Evolutionary conservation across 2,329 filamentous ascomycete genomes (phyloP), one percentile per base, ranked within the genome.

Genomic region (Knufia petricola): DNA sequence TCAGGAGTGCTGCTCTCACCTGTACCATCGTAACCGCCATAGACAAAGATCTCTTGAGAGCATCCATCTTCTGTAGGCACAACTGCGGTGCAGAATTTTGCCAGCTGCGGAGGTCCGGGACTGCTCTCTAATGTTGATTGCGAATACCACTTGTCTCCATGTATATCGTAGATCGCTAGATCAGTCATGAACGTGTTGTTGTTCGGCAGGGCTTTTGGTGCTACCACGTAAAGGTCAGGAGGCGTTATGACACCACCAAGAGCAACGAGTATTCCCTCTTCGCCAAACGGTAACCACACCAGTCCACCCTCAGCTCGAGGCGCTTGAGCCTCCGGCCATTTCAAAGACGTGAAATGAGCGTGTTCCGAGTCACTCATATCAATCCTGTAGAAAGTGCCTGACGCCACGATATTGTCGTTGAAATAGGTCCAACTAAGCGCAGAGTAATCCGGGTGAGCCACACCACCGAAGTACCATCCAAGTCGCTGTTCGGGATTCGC

Each of bases 401-500:
- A n/a, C n/a, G n/a, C n/a, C n/a, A n/a, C n/a, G n/a, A n/a, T n/a
- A n/a, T n/a, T n/a, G n/a, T n/a, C n/a, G n/a, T n/a, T n/a, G n/a
- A n/a, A n/a, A n/a, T n/a, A n/a, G n/a, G n/a, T n/a, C n/a, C n/a
- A n/a, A n/a, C n/a, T n/a, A 54, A 85, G 73, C 0, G 69, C 64
- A 0, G 77, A 78, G 57, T 66, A 72, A 10, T 64, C 63, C 0
- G 68, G 62, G 0, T 77, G 72, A 12, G 68, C 74, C 62, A 82
- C 66, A 0, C 84, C 84, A 0, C 79, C 77, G 54, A 87, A 84
- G 56, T 86, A 86, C 69, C 79, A 87, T 0, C 80, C 81, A 55
- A 79, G 73, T 53, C 85, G 81, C 62, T 87, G 83, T n/a, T n/a
- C n/a, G n/a, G n/a, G n/a, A 0, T 81, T 85, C 0, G 82, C 82